Evolutionary conservation across 176 grass and related monocot genomes (phyloP), one percentile per base, ranked within the genome.

Genomic region (Poa annua): DNA sequence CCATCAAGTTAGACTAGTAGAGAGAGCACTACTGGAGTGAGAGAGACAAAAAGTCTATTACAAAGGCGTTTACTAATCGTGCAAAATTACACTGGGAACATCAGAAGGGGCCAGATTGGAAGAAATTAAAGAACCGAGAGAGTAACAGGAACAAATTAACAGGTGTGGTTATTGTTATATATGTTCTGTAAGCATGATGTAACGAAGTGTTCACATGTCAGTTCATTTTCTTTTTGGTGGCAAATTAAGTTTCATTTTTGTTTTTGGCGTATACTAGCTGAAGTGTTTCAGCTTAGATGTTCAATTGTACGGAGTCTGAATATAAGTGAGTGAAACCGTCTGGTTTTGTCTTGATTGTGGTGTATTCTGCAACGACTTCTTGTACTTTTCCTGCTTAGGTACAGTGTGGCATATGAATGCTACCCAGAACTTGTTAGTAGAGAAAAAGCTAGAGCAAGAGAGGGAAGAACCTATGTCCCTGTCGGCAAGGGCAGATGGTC

Each of bases 401-500:
- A 26, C 47, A 54, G 33, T 72, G 24, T 72, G 42, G 3, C 48
- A 77, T 25, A 82, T 74, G 48, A 80, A 48, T 53, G 41, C 47
- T 42, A 66, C 22, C 53, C 4, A 35, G 14, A 25, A 49, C 13
- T 51, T 53, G 48, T n/a, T 70, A 16, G 78, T 55, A 74, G 17
- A 65, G 44, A 55, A 72, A 26, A 64, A 17, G 65, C 66, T 85
- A 65, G 48, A 39, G 25, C 48, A 55, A 24, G 66, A 34, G 34
- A 24, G 55, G 49, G 34, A 57, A 10, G 19, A 69, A 75, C 51
- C 29, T 73, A 73, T 11, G 54, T 81, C 53, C 67, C 53, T 44
- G 48, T 89, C 88, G 9, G 61, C 64, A 82, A 82, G 20, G 57
- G 34, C 71, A 63, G 64, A 85, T 85, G 88, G 88, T 77, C 78